Conservation (phyloP, 2,329 filamentous ascomycete species). For the Chaetomium olivaceum region DNA sequence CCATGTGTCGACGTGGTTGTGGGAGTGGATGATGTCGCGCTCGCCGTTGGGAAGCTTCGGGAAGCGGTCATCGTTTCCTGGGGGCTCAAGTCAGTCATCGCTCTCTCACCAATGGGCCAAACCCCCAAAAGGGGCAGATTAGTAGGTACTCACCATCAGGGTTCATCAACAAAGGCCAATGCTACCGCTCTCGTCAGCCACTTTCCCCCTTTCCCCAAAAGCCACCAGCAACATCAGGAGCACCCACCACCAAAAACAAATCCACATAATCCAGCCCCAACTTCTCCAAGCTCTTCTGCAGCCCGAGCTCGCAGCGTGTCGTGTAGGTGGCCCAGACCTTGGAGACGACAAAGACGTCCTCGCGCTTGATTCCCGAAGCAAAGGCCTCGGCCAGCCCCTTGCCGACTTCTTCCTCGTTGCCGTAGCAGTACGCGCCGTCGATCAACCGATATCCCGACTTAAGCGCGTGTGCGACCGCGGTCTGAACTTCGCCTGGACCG, state of each 20-base stretch:
- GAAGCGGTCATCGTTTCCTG: constrained; percentile 69
- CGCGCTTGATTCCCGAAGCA: constrained; percentile 67
- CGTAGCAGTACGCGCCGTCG: constrained; percentile 75
- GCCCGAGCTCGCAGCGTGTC: constrained; percentile 64
- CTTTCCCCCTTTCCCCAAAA: not conserved
- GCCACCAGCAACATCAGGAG: not conserved
- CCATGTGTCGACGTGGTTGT: constrained; percentile 76
- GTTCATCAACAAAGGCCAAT: constrained; percentile 83
- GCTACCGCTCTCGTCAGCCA: constrained; percentile 41
- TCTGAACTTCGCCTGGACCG: constrained; percentile 57
- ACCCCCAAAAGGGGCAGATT: not conserved
- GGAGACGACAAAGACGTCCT: constrained; percentile 80
- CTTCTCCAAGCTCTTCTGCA: constrained; percentile 71
- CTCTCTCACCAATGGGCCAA: not conserved
- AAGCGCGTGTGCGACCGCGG: constrained; percentile 60
- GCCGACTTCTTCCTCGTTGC: constrained; percentile 81
- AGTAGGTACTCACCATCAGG: constrained; percentile 56
- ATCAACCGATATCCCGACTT: constrained; percentile 60
- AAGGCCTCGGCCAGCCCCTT: constrained; percentile 74
- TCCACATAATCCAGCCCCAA: constrained; percentile 81
- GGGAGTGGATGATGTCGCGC: constrained; percentile 68
- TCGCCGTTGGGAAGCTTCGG: constrained; percentile 72
- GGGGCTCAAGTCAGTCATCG: not conserved
- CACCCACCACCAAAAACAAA: constrained; percentile 65
- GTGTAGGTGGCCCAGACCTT: constrained; percentile 86